Evolutionary conservation across 2,329 filamentous ascomycete genomes (phyloP).

Genomic region (Colletotrichum godetiae): DNA sequence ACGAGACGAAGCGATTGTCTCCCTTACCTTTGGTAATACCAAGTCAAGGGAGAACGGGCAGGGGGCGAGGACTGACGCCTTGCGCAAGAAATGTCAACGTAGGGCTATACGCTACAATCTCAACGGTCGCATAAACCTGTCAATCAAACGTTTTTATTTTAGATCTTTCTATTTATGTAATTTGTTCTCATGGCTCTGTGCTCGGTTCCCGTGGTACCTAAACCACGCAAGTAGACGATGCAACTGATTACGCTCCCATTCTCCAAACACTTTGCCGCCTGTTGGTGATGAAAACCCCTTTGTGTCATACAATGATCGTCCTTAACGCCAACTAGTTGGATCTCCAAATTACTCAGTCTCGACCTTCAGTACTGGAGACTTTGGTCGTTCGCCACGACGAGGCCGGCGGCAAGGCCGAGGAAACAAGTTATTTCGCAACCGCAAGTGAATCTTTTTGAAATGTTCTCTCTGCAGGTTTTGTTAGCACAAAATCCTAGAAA

Average conservation of each 20-base stretch:
- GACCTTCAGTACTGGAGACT: not conserved
- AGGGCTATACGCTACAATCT: not conserved
- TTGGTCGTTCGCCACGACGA: not conserved
- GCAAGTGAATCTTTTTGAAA: conserved; percentile 20
- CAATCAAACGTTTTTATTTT: not conserved
- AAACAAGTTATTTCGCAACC: conserved; percentile 16
- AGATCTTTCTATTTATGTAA: not conserved
- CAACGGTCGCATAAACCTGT: not conserved
- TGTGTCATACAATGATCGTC: not conserved
- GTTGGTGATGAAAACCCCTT: not conserved
- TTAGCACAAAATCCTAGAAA: not conserved
- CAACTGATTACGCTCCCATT: not conserved
- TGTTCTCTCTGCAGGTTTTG: conserved; percentile 4
- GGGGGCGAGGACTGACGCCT: too few relatives aligned
- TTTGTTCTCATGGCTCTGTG: not conserved
- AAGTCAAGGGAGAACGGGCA: too few relatives aligned
- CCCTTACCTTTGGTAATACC: too few relatives aligned
- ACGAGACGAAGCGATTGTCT: not conserved
- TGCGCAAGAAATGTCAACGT: not conserved
- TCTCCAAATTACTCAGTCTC: not conserved
- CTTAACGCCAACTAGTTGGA: not conserved
- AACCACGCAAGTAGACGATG: not conserved
- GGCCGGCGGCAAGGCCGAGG: conserved; percentile 11
- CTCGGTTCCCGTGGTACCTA: not conserved
- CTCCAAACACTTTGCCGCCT: not conserved